Percentiles rank a stretch among this genome's conserved stretches.
phyloP scores from a whole-genome alignment of 495 filamentous ascomycete species.

The Opeltia flavorubescens region DNA sequence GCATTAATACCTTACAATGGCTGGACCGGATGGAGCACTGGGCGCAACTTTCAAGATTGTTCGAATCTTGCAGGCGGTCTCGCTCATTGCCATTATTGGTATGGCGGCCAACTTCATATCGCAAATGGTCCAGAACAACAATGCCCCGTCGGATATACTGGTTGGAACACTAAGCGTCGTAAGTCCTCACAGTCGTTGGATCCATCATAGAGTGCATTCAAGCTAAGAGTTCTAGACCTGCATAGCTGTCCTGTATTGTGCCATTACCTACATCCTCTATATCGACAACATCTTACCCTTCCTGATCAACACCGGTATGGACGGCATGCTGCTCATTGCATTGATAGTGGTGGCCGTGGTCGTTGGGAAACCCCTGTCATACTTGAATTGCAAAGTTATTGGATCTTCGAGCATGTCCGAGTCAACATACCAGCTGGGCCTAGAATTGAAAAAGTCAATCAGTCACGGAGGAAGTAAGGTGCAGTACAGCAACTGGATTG shows the following conservation, averaged over 20 bases:
- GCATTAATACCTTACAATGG: constrained; percentile 24
- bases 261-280: constrained; percentile 65
- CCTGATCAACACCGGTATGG: constrained; percentile 47
- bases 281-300: constrained; percentile 61
- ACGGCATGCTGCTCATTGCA: constrained; percentile 54
- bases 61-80: constrained; percentile 54
- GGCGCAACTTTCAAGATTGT: constrained; percentile 64
- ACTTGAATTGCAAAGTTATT: constrained; percentile 55
- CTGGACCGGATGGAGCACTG: constrained; percentile 49
- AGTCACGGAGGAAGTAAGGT: constrained; percentile 29
- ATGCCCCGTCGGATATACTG: constrained; percentile 53
- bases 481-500: constrained; percentile 46
- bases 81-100: constrained; percentile 67
- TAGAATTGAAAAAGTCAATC: constrained; percentile 27
- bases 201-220: neutral
- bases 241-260: constrained; percentile 62
- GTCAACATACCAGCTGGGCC: constrained; percentile 31
- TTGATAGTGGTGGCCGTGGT: constrained; percentile 55
- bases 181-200: constrained; percentile 24
- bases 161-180: constrained; percentile 70
- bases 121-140: constrained; percentile 50
- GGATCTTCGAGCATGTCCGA: constrained; percentile 23
- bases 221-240: constrained; percentile 37
- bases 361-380: constrained; percentile 68
- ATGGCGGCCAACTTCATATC: constrained; percentile 72